Base-by-base conservation (phyloP, 352 stramenopile genomes). In the Sclerospora graminicola region DNA sequence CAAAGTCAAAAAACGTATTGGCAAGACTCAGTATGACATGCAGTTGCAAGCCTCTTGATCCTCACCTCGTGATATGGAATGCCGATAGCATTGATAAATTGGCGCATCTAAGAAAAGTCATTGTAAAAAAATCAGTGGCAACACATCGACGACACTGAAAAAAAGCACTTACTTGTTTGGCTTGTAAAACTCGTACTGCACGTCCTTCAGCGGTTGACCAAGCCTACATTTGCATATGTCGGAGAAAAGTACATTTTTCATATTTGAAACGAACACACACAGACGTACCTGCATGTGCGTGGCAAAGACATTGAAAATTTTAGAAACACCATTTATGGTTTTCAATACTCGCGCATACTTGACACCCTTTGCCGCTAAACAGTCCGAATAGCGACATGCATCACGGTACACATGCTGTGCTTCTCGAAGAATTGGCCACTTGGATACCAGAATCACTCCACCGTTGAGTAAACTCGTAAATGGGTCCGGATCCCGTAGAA, bases 241-340 rank as follows among this genome's bases (percentile, higher is more conserved):
- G 30, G 5, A 2, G 6, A 8, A 35, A 35, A 9, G 15, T 15
- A 16, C 30, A 35, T n/a, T 7, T 35, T 35, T 35, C 16, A 2
- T 5, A 18, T 35, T 16, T 13, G 28, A 8, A 33, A 13, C 28
- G 15, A 31, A 27, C 14, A 42, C 18, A 2, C 16, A 18, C 10
- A n/a, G n/a, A n/a, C 36, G 1, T 33, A 79, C 72, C 66, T 90
- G 80, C 73, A 91, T 87, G 55, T 91, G 80, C 20, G 80, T 89
- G 15, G 74, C 76, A 51, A 89, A 91, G 9, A 91, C 66, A 44
- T 91, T 91, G 40, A 89, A 88, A 6, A 86, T 63, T 49, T 91
- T 91, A 41, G 58, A 74, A 2, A 32, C 42, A 7, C 36, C 50
- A 8, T 67, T 21, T 6, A 70, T 40, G 0, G 53, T 87, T 44